A percentile compares a stretch with the other conserved stretches of the same genome.
Conservation (phyloP, 352 stramenopile genomes). For the Phytopythium sindhum region DNA sequence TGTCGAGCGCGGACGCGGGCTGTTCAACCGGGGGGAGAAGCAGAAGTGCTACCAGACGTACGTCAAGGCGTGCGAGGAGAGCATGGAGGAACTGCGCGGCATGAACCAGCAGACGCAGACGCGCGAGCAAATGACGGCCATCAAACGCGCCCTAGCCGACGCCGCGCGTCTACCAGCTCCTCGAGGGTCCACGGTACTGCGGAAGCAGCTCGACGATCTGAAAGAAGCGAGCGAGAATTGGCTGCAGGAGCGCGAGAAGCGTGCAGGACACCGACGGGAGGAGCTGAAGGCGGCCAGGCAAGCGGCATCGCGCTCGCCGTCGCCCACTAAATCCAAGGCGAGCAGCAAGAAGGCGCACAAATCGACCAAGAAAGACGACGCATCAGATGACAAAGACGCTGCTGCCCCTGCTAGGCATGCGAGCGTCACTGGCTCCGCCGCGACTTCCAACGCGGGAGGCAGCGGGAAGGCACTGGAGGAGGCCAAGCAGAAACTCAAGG, state of each 20-base stretch:
- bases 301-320: slow-evolving; percentile 8
- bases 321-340: slow-evolving; percentile 1
- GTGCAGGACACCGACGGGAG: slow-evolving; percentile 5
- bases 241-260: slow-evolving; percentile 4
- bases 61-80: slow-evolving; percentile 40
- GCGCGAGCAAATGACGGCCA: slow-evolving; percentile 25
- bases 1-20: slow-evolving; percentile 55
- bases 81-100: slow-evolving; percentile 34
- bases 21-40: slow-evolving; percentile 79
- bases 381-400: slow-evolving; percentile 18
- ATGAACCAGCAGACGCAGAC: slow-evolving; percentile 22
- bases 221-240: slow-evolving; percentile 3
- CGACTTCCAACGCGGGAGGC: neutral
- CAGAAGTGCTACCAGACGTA: slow-evolving; percentile 70
- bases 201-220: slow-evolving; percentile 53
- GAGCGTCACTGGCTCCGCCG: neutral
- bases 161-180: slow-evolving; percentile 42
- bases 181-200: slow-evolving; percentile 53
- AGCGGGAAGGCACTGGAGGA: slow-evolving; percentile 47
- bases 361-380: slow-evolving; percentile 12
- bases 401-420: slow-evolving; percentile 10
- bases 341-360: slow-evolving; percentile 15
- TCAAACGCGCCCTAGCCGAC: slow-evolving; percentile 45
- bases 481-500: slow-evolving; percentile 71
- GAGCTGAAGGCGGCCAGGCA: slow-evolving; percentile 9